Percentiles rank a stretch among this genome's conserved stretches.
These are phyloP conservation scores for Rosa multiflora DNA, from an alignment of 306 rosid species.

Conservation along the genomic window DNA sequence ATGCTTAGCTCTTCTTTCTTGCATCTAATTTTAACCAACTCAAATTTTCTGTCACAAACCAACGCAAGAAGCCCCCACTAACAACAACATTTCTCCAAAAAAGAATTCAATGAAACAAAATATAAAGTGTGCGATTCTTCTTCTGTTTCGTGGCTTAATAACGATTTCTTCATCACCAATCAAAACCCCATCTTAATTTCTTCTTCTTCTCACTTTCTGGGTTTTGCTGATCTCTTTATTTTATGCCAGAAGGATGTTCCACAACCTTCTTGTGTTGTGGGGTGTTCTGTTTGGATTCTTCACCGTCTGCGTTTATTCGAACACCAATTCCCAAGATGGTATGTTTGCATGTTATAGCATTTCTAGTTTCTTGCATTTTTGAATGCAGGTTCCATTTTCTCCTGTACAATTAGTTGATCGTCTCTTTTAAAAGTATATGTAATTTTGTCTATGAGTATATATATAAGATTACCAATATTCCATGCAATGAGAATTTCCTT, in stretches of 20 bases:
- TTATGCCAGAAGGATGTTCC: conserved; percentile 30
- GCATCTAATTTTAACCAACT: conserved; percentile 35
- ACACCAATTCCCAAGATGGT: conserved; percentile 44
- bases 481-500: neutral
- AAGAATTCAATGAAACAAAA: conserved; percentile 3
- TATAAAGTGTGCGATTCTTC: neutral
- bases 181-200: neutral
- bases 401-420: neutral
- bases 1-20: conserved; percentile 13
- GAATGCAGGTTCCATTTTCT: neutral
- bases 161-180: neutral
- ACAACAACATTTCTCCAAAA: conserved; percentile 2
- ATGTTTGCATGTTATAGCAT: neutral
- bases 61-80: conserved; percentile 1
- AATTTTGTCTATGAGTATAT: neutral
- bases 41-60: neutral
- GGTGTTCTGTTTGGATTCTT: conserved; percentile 44
- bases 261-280: conserved; percentile 58
- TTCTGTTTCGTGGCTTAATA: neutral
- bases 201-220: neutral
- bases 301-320: conserved; percentile 31
- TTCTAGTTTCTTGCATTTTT: neutral
- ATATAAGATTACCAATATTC: neutral
- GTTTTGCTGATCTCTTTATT: neutral
- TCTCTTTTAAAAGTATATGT: neutral